Evolutionary conservation across 495 filamentous ascomycete genomes (phyloP).

Genomic region (Xylaria intraflava): DNA sequence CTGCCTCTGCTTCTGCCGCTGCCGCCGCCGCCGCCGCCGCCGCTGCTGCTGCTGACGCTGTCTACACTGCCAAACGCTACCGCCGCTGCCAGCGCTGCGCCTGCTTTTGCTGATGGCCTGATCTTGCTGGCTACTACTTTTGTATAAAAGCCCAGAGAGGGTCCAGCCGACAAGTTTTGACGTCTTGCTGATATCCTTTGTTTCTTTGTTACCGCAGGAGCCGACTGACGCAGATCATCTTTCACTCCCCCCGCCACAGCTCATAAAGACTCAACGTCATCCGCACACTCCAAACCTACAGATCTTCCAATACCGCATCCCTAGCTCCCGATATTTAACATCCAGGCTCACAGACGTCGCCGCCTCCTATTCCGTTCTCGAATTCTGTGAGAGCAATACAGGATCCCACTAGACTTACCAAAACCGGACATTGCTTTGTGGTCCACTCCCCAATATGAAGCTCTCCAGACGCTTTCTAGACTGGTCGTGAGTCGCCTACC

Average conservation of each 20-base stretch:
- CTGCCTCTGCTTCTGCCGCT: background rate
- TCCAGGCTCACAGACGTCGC: no score
- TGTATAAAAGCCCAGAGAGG: constrained; percentile 5
- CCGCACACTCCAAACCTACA: background rate
- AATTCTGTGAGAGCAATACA: background rate
- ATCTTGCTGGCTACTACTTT: no score
- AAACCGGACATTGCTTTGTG: background rate
- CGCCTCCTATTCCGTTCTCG: no score
- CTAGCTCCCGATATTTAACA: background rate
- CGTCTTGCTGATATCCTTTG: constrained; percentile 2
- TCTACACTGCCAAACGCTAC: background rate
- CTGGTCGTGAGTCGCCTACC: background rate
- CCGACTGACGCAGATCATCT: background rate
- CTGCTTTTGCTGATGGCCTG: background rate
- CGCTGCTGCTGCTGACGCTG: background rate
- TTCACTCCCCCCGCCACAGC: background rate
- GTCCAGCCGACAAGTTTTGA: background rate
- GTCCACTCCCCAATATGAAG: background rate
- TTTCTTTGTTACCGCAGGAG: constrained; percentile 8
- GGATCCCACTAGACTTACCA: background rate
- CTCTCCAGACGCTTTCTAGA: background rate
- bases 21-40: background rate
- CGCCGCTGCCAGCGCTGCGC: background rate
- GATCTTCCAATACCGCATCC: background rate
- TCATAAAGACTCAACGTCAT: constrained; percentile 1